Base-by-base conservation (phyloP, 1,284 basidiomycete genomes). In the Ganoderma boninense region DNA sequence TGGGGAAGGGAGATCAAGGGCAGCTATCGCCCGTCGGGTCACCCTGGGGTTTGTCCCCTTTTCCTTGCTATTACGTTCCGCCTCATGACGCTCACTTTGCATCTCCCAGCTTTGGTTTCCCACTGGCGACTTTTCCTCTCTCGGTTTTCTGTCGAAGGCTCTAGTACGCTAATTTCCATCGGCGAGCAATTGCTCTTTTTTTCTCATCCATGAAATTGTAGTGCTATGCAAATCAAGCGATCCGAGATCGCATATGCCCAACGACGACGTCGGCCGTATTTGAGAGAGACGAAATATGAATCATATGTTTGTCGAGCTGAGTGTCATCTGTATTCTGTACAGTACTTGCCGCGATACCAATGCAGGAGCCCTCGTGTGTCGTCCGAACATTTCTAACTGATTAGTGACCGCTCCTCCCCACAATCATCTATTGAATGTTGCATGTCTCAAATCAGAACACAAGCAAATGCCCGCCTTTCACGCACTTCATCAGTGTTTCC, bases 1-100 rank as follows among this genome's bases (percentile, higher is more conserved):
- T 74, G 79, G 80, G 13, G 90, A 92, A 71, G 88, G 0, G 90
- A 92, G 77, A 79, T 91, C 38, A 81, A 82, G 32, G 85, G 87
- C 8, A 73, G 67, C 43, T 78, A 73, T 46, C 68, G 74, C 10
- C 80, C 80, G 2, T 79, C 80, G 0, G 83, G 83, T 1, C 78
- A 83, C 71, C 82, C 83, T 42, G 76, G 72, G 5, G 76, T 77
- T 23, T 32, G 54, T 57, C 23, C 18, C 23, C 13, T 49, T 29
- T 11, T 56, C 29, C 29, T 32, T 16, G 18, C 16, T 29, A 3
- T 35, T 54, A 18, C 11, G 20, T 52, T 52, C 10, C 23, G 20
- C 23, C 23, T 20, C 8, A 20, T 2, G 43, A 18, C 7, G 42
- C 1, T 43, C 20, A 26, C 29, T 11, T n/a, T 2, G 13, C 11